Percentiles rank a stretch among this genome's conserved stretches.
Evolutionary conservation across 176 grass and related monocot species (phyloP).

Genomic region (Aegilops tauschii): DNA sequence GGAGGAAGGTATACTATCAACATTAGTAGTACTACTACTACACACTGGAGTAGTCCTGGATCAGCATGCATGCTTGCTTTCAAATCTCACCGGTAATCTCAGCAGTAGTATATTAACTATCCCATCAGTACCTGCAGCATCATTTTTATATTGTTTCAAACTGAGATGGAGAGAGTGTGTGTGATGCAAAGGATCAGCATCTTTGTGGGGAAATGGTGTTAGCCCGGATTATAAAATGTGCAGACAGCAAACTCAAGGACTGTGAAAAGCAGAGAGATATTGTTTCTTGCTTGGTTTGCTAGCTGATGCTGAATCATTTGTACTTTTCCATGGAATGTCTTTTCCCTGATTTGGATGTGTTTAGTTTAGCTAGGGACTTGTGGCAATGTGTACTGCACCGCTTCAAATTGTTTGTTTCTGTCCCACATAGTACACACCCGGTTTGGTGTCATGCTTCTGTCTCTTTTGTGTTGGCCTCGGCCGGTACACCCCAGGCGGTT

Average conservation of each 20-base stretch:
- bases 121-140: neutral
- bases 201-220: neutral
- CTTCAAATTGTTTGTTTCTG: neutral
- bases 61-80: neutral
- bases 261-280: neutral
- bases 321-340: constrained; percentile 21
- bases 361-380: neutral
- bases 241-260: neutral
- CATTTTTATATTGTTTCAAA: neutral
- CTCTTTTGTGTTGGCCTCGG: neutral
- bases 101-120: neutral
- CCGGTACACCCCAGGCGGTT: neutral
- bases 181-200: neutral
- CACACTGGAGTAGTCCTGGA: no score
- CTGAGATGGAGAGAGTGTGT: neutral
- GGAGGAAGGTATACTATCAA: neutral
- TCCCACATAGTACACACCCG: neutral
- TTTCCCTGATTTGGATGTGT: neutral
- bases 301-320: neutral
- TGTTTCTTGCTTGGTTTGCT: neutral
- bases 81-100: neutral
- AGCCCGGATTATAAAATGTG: neutral
- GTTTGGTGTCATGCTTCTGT: neutral
- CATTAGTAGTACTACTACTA: neutral
- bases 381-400: neutral